Conservation (phyloP, 1,284 basidiomycete species). For the Apiotrichum mycotoxinovorans region DNA sequence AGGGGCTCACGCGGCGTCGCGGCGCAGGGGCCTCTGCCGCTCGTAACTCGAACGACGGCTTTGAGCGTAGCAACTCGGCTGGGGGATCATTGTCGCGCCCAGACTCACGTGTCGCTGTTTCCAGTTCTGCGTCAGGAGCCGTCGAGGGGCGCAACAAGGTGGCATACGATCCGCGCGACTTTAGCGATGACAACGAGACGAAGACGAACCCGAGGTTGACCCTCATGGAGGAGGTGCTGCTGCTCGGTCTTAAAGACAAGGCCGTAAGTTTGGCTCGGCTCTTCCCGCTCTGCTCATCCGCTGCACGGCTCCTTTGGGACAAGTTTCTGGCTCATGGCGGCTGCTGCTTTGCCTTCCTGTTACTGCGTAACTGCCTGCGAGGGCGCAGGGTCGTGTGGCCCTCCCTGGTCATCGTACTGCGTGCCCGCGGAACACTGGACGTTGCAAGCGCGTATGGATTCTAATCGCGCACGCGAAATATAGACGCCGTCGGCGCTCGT, state of each 20-base stretch:
- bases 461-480: no score
- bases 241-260: constrained; percentile 88
- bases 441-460: no score
- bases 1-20: constrained; percentile 47
- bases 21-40: constrained; percentile 36
- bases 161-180: constrained; percentile 90
- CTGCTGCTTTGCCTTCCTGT: no score
- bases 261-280: constrained; percentile 60
- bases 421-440: no score
- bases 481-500: no score
- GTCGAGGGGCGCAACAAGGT: constrained; percentile 79
- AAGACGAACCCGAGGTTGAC: constrained; percentile 78
- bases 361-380: no score
- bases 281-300: neutral
- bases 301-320: neutral
- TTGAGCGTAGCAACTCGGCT: constrained; percentile 10
- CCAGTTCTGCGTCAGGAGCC: constrained; percentile 58
- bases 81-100: constrained; percentile 11
- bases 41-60: constrained; percentile 16
- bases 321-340: neutral
- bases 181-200: constrained; percentile 72
- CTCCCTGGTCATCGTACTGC: no score
- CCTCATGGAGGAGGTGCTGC: constrained; percentile 92
- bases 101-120: constrained; percentile 5
- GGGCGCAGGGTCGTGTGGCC: no score